Evolutionary conservation across 1,139 yeast species (phyloP).

Genomic region (Arxiozyma telluris): DNA sequence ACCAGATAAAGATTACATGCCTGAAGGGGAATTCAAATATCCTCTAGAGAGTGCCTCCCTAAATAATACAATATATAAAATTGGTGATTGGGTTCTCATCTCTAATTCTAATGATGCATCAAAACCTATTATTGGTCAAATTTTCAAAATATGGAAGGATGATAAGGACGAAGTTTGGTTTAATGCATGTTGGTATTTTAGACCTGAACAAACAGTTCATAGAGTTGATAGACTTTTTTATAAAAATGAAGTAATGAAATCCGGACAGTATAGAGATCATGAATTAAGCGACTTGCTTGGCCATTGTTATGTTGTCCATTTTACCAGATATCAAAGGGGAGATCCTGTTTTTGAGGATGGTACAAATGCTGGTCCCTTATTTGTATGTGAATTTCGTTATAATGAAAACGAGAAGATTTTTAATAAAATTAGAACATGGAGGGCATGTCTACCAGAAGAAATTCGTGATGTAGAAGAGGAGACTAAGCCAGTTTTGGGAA

Average conservation of each 20-base stretch:
- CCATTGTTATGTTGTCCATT: conserved; percentile 89
- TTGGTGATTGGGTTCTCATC: conserved; percentile 93
- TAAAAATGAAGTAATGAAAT: conserved; percentile 89
- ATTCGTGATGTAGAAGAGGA: conserved; percentile 81
- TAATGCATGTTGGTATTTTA: conserved; percentile 94
- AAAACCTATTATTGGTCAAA: conserved; percentile 88
- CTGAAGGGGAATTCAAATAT: conserved; percentile 59
- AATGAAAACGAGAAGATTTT: conserved; percentile 84
- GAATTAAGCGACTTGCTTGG: conserved; percentile 80
- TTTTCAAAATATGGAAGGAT: conserved; percentile 81
- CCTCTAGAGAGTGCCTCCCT: conserved; percentile 71
- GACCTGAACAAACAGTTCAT: conserved; percentile 97
- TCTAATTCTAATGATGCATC: conserved; percentile 78
- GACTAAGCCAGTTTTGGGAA: conserved; percentile 50
- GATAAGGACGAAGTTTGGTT: conserved; percentile 79
- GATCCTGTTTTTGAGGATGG: conserved; percentile 56
- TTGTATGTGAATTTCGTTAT: conserved; percentile 90
- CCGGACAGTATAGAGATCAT: conserved; percentile 96
- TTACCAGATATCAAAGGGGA: conserved; percentile 90
- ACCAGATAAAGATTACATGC: conserved; percentile 73
- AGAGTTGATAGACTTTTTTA: conserved; percentile 80
- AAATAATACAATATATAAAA: conserved; percentile 63
- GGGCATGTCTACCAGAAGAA: conserved; percentile 96
- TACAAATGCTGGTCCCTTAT: conserved; percentile 71
- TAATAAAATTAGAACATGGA: conserved; percentile 96